Evolutionary conservation across 2,329 filamentous ascomycete genomes (phyloP), one percentile per base, ranked within the genome.

Genomic region (Calonectria pteridis): DNA sequence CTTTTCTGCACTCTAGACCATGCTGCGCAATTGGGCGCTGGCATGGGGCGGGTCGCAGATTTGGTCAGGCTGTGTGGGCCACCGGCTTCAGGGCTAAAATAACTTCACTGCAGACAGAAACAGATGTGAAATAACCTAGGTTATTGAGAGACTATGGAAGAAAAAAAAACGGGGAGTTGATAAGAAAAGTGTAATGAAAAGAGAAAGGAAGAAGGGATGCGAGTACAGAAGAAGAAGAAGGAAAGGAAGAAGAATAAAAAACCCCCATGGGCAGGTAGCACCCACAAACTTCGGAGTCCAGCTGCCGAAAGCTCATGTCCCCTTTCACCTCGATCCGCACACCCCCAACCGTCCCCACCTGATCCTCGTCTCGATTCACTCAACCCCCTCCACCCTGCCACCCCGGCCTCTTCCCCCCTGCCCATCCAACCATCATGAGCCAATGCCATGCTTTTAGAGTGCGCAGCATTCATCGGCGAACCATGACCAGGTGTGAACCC

Each of bases 31-130:
- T 46, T 69, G 58, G 67, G 55, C 55, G 58, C 29, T 33, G 67
- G 33, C 35, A 69, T 71, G 71, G 77, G 75, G 66, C 75, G 73
- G 80, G 80, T 80, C 75, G 78, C 77, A 82, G 76, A 80, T 80
- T 68, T 63, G 80, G 79, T 78, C 78, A 63, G 77, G 78, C 74
- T 75, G 76, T 76, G 73, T 73, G 70, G 72, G 71, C 66, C 73
- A 46, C 69, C 69, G 69, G 50, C 67, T 40, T 68, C 71, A 77
- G 78, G 67, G 73, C 69, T 80, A 75, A 76, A 75, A 73, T 69
- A 78, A 77, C 71, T 71, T 77, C 75, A 77, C 70, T 67, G 72
- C 69, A 73, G 69, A 51, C 31, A 20, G 33, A 33, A 66, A 66
- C 28, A 67, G 43, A 55, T 51, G 33, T 26, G 58, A 51, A 70